Evolutionary conservation across 345 rosid species (phyloP).

Genomic region (Linum lewisii): DNA sequence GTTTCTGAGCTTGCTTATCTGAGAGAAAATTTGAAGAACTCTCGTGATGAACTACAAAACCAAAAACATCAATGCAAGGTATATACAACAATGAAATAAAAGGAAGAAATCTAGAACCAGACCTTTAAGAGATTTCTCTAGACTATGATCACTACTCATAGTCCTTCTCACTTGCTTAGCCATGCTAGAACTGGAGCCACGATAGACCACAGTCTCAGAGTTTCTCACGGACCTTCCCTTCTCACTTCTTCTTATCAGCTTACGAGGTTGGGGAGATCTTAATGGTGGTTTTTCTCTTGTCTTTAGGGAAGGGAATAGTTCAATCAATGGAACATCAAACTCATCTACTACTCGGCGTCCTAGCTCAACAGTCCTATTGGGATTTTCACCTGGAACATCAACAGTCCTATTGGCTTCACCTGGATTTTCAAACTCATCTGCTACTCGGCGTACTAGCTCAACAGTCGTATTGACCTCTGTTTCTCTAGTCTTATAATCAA

Average conservation of each 20-base stretch:
- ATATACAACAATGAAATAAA: neutral
- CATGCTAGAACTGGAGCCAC: neutral
- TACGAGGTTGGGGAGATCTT: constrained; percentile 6
- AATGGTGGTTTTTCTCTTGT: neutral
- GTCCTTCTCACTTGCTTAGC: neutral
- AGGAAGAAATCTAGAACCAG: neutral
- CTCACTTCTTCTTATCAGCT: neutral
- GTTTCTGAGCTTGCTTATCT: neutral
- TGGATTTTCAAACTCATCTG: neutral
- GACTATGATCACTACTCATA: too few species aligned
- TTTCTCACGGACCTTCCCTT: neutral
- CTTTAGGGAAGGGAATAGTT: neutral
- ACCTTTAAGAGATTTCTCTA: neutral
- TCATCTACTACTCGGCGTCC: neutral
- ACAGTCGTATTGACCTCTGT: too few species aligned
- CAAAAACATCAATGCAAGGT: too few species aligned
- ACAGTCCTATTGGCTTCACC: neutral
- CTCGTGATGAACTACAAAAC: neutral
- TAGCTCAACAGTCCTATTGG: neutral
- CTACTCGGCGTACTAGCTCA: neutral
- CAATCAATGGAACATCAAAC: neutral
- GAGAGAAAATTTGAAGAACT: neutral
- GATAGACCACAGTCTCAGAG: neutral
- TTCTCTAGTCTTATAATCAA: constrained; percentile 8
- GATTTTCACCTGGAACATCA: neutral